Conservation (phyloP, 192 early-diverging fungal genomes). For the Haplosporangium gracile region DNA sequence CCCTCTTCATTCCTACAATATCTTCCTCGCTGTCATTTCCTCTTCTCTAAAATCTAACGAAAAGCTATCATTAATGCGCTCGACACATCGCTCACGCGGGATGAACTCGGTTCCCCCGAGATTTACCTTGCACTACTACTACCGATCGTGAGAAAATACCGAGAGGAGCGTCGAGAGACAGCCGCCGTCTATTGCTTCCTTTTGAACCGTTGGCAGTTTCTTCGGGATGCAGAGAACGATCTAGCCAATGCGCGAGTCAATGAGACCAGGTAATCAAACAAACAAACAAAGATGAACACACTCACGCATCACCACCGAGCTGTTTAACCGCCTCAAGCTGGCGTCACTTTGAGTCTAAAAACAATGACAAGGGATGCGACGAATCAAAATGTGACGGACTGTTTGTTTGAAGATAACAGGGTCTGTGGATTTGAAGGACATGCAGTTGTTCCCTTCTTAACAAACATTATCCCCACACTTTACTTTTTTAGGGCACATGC, state of each 20-base stretch:
- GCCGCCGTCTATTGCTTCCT: slow-evolving; percentile 55
- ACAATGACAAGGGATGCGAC: background rate
- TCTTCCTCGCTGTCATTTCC: too few species aligned
- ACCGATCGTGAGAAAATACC: slow-evolving; percentile 52
- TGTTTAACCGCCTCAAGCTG: background rate
- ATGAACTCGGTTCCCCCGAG: slow-evolving; percentile 50
- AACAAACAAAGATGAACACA: background rate
- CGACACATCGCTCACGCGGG: slow-evolving; percentile 47
- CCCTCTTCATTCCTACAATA: background rate
- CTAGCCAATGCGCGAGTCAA: slow-evolving; percentile 51
- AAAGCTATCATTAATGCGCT: slow-evolving; percentile 49
- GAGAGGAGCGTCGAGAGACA: slow-evolving; percentile 48
- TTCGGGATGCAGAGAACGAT: slow-evolving; percentile 48
- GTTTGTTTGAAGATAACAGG: background rate
- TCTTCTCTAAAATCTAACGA: background rate
- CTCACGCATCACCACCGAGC: background rate
- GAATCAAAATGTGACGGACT: background rate
- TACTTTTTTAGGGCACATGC: slow-evolving; percentile 47
- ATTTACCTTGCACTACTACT: slow-evolving; percentile 52
- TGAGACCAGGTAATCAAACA: slow-evolving; percentile 44
- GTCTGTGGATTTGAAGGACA: background rate
- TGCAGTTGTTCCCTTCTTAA: background rate
- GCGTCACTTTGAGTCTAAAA: background rate
- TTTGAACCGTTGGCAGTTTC: slow-evolving; percentile 52
- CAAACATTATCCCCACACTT: background rate